Percentiles rank a stretch among this genome's conserved stretches.
phyloP scores from a whole-genome alignment of 345 rosid genomes.

The Punica granatum region DNA sequence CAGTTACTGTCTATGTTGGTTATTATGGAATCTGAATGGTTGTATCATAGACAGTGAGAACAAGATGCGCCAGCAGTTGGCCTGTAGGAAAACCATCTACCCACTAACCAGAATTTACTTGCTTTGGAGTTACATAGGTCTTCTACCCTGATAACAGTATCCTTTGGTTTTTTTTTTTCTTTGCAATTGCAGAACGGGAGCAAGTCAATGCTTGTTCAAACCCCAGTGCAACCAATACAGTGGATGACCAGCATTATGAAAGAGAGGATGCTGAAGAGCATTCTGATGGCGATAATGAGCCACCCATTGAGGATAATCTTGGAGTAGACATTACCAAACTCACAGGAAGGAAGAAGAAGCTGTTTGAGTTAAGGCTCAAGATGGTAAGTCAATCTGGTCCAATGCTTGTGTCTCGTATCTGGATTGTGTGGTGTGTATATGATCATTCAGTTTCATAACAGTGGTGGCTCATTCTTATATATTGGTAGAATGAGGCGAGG shows the following conservation, averaged over 20 bases:
- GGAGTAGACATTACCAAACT: slow-evolving; percentile 56
- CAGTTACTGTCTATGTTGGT: neutral
- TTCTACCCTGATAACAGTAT: neutral
- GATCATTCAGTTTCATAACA: neutral
- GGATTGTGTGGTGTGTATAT: neutral
- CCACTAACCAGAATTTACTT: neutral
- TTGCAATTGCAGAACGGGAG: slow-evolving; percentile 23
- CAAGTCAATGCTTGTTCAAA: slow-evolving; percentile 22
- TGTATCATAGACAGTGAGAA: neutral
- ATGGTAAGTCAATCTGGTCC: slow-evolving; percentile 38
- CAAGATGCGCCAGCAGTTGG: neutral
- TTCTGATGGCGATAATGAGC: slow-evolving; percentile 36
- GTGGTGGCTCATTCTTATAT: slow-evolving; percentile 7
- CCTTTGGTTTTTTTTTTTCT: neutral
- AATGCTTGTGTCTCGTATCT: neutral
- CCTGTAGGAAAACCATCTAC: neutral
- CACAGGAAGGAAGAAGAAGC: slow-evolving; percentile 73
- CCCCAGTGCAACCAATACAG: slow-evolving; percentile 19
- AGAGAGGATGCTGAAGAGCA: slow-evolving; percentile 31
- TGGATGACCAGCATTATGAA: slow-evolving; percentile 23
- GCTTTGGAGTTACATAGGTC: neutral
- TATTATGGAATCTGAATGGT: neutral
- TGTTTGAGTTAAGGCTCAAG: slow-evolving; percentile 77
- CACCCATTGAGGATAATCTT: slow-evolving; percentile 32
- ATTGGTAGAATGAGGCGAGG: slow-evolving; percentile 68